Base-by-base conservation (phyloP, 257 asterid genomes). In the Oldenlandia corymbosa region DNA sequence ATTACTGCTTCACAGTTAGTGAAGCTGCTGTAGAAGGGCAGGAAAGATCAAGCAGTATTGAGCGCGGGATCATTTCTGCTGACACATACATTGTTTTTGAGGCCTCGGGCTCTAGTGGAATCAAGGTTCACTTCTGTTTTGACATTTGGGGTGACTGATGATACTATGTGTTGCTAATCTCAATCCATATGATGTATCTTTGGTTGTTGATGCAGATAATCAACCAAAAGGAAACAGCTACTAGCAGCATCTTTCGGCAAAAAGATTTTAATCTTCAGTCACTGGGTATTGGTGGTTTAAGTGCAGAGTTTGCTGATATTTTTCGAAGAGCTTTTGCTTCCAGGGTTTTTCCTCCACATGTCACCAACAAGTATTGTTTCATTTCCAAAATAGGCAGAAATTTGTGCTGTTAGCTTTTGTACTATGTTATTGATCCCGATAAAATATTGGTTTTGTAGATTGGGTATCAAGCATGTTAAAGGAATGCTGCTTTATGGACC, bases 281-380 rank as follows among this genome's bases (percentile, higher is more conserved):
- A 26, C 82, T 90, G 53, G 99, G 99, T 49, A 90, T 93, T 52
- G 99, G 99, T 72, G 99, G 99, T 68, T 80, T 93, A 79, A 75
- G 97, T 80, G 97, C 84, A 59, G 97, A 93, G 79, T 93, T 93
- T 78, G 95, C 91, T 53, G 99, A 90, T 72, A 93, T 93, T 74
- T 93, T 93, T 70, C 86, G 99, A 77, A 87, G 99, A 83, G 99
- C 99, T 79, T 93, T 93, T 79, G 99, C 99, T 30, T 93, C 97
- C 9, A 84, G 99, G 73, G 99, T 93, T 74, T 93, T 87, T 79
- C 99, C 99, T 73, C 67, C 97, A 5, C 97, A 90, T 49, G 99
- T 93, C 73, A 85, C 99, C 54, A 80, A 84, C 67, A 93, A 93
- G 99, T 93, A 93, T 68, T 66, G 64, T 51, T 47, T 9, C 68